Evolutionary conservation across 768 basidiomycete genomes (phyloP).

Genomic region (Pleurotus cornucopiae): DNA sequence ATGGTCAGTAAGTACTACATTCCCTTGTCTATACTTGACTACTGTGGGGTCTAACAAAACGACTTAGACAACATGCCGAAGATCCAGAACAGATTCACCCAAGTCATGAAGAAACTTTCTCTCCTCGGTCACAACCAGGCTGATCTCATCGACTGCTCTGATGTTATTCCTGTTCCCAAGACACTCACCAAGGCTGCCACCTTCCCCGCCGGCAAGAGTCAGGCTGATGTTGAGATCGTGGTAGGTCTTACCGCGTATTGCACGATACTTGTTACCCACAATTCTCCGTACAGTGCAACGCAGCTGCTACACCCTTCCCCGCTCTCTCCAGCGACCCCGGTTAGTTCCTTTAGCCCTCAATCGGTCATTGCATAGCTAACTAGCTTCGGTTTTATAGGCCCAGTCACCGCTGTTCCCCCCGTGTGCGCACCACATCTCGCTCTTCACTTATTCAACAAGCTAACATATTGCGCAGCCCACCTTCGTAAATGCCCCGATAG

Average conservation of each 20-base stretch:
- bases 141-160: slow-evolving; percentile 37
- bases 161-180: slow-evolving; percentile 34
- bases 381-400: not conserved
- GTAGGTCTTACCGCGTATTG: slow-evolving; percentile 6
- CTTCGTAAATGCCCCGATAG: not conserved
- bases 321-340: slow-evolving; percentile 4
- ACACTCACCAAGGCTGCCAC: slow-evolving; percentile 16
- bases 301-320: slow-evolving; percentile 5
- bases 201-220: slow-evolving; percentile 26
- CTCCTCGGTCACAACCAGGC: slow-evolving; percentile 33
- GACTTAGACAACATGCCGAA: slow-evolving; percentile 26
- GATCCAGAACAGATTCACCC: slow-evolving; percentile 29
- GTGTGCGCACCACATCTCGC: not conserved
- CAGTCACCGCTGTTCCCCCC: slow-evolving; percentile 6
- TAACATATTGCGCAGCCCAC: not conserved
- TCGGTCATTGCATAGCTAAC: not conserved
- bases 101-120: slow-evolving; percentile 40
- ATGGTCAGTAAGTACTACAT: slow-evolving; percentile 26
- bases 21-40: not conserved
- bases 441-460: not conserved
- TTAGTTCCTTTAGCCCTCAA: not conserved
- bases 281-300: not conserved
- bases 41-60: slow-evolving; percentile 16
- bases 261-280: too few species aligned
- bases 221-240: slow-evolving; percentile 25